Evolutionary conservation across 257 asterid genomes (phyloP).

Genomic region (Henckelia pumila): DNA sequence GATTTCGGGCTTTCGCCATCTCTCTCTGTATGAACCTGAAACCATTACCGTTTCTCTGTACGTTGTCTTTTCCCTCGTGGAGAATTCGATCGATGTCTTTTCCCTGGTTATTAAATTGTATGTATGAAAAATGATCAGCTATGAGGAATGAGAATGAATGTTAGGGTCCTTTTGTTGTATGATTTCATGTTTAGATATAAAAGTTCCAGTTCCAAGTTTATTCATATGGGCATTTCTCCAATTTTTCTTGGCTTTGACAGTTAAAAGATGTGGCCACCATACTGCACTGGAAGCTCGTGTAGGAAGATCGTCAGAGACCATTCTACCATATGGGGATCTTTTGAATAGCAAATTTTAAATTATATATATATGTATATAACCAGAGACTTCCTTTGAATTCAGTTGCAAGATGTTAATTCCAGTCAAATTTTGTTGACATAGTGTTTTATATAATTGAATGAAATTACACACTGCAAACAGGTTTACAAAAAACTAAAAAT

Average conservation of each 20-base stretch:
- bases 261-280: conserved; percentile 70
- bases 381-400: neutral
- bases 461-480: neutral
- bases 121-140: conserved; percentile 23
- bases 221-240: conserved; percentile 41
- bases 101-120: no score
- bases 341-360: neutral
- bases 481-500: no score
- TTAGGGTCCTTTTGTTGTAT: conserved; percentile 26
- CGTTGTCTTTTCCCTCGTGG: conserved; percentile 35
- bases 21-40: conserved; percentile 73
- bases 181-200: conserved; percentile 21
- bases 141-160: conserved; percentile 27
- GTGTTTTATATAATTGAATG: neutral
- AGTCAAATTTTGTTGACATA: neutral
- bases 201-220: conserved; percentile 25
- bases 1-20: conserved; percentile 71
- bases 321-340: conserved; percentile 37
- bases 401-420: neutral
- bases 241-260: conserved; percentile 40
- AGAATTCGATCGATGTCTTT: neutral
- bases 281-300: conserved; percentile 72
- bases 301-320: conserved; percentile 36
- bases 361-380: no score
- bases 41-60: conserved; percentile 29